Evolutionary conservation across 1,284 basidiomycete species (phyloP).

Genomic region (Irpex lacteus): DNA sequence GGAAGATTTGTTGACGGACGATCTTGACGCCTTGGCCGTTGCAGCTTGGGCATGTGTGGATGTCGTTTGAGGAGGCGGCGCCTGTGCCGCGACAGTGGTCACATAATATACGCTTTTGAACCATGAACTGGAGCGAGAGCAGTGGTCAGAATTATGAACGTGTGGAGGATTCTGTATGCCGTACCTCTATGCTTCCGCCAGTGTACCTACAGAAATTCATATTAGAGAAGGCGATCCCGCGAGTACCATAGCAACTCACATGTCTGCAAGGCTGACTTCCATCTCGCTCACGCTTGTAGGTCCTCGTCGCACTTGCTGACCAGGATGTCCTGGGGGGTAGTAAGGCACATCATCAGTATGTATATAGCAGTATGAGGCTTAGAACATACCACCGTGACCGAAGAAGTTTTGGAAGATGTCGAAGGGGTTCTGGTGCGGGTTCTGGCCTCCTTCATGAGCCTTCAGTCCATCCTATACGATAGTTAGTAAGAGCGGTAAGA

Average conservation of each 20-base stretch:
- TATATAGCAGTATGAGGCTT: not conserved
- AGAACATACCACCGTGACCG: constrained; percentile 64
- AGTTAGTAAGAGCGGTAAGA: not conserved
- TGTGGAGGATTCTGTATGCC: constrained; percentile 23
- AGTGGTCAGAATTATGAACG: not conserved
- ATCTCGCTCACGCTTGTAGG: constrained; percentile 85
- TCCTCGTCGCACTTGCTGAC: constrained; percentile 75
- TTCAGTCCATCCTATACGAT: constrained; percentile 74
- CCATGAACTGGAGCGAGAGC: constrained; percentile 62
- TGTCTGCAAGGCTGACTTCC: constrained; percentile 82
- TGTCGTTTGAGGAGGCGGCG: constrained; percentile 83
- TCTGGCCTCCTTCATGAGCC: constrained; percentile 78
- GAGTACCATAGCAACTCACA: constrained; percentile 45
- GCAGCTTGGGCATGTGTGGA: constrained; percentile 80
- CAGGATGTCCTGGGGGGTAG: constrained; percentile 30
- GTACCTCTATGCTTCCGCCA: constrained; percentile 79
- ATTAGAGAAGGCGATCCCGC: constrained; percentile 5
- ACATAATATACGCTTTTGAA: constrained; percentile 87
- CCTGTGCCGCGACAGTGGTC: constrained; percentile 92
- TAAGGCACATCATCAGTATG: not conserved
- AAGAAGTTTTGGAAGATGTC: constrained; percentile 94
- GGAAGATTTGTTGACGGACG: constrained; percentile 90
- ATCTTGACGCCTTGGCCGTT: constrained; percentile 83
- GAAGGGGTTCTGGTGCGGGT: constrained; percentile 78
- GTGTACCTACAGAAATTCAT: constrained; percentile 49